Evolutionary conservation across 2,329 filamentous ascomycete genomes (phyloP), one percentile per base, ranked within the genome.

Genomic region (Chrysoporthe cubensis): DNA sequence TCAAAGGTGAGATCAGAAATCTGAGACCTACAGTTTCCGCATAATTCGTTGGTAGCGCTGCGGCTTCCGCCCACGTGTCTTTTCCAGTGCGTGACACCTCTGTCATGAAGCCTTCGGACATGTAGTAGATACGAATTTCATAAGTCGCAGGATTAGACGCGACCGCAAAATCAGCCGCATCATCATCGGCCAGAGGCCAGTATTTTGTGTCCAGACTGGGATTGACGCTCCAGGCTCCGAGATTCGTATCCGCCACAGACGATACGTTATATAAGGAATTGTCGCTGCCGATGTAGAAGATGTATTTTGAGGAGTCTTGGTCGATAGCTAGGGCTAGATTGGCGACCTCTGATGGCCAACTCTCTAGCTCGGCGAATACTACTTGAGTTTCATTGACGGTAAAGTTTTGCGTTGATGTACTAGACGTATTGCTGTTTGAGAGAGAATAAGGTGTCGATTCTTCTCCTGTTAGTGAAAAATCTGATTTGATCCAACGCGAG

Each of bases 251-350:
- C 18, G 40, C 54, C 14, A 48, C 42, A 8, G 43, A 46, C 18
- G 63, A 58, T 5, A 65, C 3, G 9, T 65, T 57, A 21, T 65
- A 58, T 18, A 65, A 18, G 1, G 32, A 6, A 16, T 58, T 65
- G 54, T 65, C 63, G 43, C 16, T 65, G 16, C 63, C 63, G 32
- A 65, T 59, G 43, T 65, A 65, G 63, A 46, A 65, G 18, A 65
- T 21, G n/a, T 59, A 59, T 9, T 58, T 58, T 37, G 42, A 58
- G 1, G 40, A 32, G 8, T 65, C 63, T 42, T 65, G 63, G 11
- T 65, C 63, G 43, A 65, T 59, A 16, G 63, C 63, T 9, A 58
- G 34, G 8, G 52, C 63, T 5, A 65, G 42, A 16, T 57, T 58
- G 40, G 9, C 18, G 14, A 65, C 44, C 9, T 48, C 16, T 8